phyloP scores from a whole-genome alignment of 1,284 basidiomycete species.

The Fereydounia khargensis region DNA sequence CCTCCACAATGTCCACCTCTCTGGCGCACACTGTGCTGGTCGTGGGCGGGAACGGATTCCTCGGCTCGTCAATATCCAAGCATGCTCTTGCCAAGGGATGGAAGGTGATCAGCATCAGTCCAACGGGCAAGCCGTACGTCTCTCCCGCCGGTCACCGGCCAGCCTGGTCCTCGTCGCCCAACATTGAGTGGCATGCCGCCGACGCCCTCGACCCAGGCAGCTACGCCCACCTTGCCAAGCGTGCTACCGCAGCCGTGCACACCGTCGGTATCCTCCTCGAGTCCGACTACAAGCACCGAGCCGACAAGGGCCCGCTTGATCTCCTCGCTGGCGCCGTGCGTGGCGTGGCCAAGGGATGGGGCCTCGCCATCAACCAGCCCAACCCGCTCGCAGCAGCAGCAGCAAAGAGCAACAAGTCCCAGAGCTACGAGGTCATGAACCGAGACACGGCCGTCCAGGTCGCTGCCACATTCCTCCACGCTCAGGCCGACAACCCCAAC shows the following conservation, averaged over 20 bases:
- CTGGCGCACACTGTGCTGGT: constrained; percentile 60
- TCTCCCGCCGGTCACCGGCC: constrained; percentile 86
- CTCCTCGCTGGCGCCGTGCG: constrained; percentile 53
- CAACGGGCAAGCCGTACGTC: constrained; percentile 78
- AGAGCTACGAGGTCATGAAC: constrained; percentile 76
- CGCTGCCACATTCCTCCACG: constrained; percentile 59
- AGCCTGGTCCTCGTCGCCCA: constrained; percentile 67
- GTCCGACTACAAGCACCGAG: constrained; percentile 69
- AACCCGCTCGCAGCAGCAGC: too few relatives aligned
- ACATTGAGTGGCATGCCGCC: constrained; percentile 48
- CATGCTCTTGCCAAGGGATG: constrained; percentile 78
- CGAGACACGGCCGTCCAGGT: constrained; percentile 64
- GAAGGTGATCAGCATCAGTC: constrained; percentile 83
- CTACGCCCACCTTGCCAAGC: constrained; percentile 70
- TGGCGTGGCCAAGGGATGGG: constrained; percentile 49
- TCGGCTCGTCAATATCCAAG: constrained; percentile 88
- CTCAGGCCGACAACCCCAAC: background rate
- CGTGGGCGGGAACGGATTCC: constrained; percentile 90
- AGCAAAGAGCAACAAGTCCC: too few relatives aligned
- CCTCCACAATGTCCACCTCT: background rate
- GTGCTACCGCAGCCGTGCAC: constrained; percentile 78
- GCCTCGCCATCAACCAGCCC: constrained; percentile 52
- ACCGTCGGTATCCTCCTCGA: constrained; percentile 92
- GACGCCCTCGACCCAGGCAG: constrained; percentile 71
- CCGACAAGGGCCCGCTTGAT: constrained; percentile 48